Conservation (phyloP, 2,329 filamentous ascomycete genomes). For the Phoma sp. region DNA sequence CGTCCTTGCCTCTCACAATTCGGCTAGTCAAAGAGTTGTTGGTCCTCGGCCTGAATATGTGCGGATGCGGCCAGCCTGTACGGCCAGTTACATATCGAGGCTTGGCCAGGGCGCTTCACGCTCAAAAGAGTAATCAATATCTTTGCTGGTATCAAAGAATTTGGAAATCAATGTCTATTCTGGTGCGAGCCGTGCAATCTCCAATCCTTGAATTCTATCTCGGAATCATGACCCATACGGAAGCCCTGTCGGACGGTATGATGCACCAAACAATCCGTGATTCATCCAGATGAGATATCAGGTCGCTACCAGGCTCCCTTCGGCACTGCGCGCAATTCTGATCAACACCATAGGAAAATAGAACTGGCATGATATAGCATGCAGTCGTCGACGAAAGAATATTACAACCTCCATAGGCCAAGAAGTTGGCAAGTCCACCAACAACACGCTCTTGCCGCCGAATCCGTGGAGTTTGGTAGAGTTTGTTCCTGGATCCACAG, state of each 20-base stretch:
- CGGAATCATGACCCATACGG: slow-evolving; percentile 29
- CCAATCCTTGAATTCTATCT: slow-evolving; percentile 5
- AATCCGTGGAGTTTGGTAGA: slow-evolving; percentile 19
- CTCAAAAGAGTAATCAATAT: slow-evolving; percentile 17
- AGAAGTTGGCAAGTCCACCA: background rate
- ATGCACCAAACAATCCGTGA: background rate
- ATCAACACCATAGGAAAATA: background rate
- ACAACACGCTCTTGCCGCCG: slow-evolving; percentile 24
- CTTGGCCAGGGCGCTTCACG: slow-evolving; percentile 28
- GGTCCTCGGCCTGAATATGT: background rate
- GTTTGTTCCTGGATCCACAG: slow-evolving; percentile 22
- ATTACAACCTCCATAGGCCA: background rate
- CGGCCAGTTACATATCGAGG: slow-evolving; percentile 25
- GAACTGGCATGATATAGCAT: background rate
- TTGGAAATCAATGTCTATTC: background rate
- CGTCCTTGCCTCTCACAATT: slow-evolving; percentile 17
- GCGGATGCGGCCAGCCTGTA: slow-evolving; percentile 7
- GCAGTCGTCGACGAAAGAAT: background rate
- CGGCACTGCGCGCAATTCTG: background rate
- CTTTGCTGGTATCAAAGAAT: slow-evolving; percentile 11
- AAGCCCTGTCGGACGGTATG: slow-evolving; percentile 27
- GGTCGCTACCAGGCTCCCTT: background rate
- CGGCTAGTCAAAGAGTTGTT: slow-evolving; percentile 18
- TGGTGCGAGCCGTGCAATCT: slow-evolving; percentile 4
- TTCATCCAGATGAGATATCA: background rate